A percentile compares a stretch with the other conserved stretches of the same genome.
phyloP scores from a whole-genome alignment of 495 filamentous ascomycete genomes.

The Penicillium roqueforti region DNA sequence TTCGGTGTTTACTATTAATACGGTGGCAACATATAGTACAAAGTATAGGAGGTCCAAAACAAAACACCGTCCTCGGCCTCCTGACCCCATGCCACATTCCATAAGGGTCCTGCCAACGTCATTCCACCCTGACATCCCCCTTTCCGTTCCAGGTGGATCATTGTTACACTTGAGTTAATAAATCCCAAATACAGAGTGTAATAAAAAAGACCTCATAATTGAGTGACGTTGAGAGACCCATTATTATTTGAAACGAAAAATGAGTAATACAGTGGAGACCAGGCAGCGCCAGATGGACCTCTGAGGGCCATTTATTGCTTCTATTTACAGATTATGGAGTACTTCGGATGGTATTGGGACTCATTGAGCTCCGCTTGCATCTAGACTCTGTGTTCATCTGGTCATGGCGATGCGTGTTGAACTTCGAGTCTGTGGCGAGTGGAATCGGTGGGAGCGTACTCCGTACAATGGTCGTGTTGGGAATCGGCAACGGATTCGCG shows the following conservation, averaged over 20 bases:
- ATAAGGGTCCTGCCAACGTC: background rate
- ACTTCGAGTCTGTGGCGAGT: background rate
- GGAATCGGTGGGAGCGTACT: too few species aligned
- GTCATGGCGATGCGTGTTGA: background rate
- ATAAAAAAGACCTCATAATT: background rate
- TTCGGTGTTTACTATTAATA: background rate
- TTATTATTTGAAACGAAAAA: slow-evolving; percentile 1
- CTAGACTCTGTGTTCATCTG: background rate
- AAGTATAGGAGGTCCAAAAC: background rate
- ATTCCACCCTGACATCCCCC: background rate
- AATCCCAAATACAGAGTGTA: background rate
- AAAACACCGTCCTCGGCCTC: background rate
- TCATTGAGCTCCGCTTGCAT: slow-evolving; percentile 4
- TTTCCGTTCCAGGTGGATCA: background rate
- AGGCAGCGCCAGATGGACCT: background rate
- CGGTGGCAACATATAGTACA: background rate
- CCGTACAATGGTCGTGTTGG: slow-evolving; percentile 1
- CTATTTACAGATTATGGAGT: slow-evolving; percentile 2
- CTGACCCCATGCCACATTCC: slow-evolving; percentile 8
- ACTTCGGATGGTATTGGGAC: background rate
- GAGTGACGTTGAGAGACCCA: slow-evolving; percentile 5
- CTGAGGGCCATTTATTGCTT: background rate
- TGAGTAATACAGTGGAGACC: slow-evolving; percentile 9
- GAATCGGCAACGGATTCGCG: slow-evolving; percentile 13
- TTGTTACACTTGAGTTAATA: background rate